Base-by-base conservation (phyloP, 164 flowering plant species). In the Chimonanthus salicifolius region DNA sequence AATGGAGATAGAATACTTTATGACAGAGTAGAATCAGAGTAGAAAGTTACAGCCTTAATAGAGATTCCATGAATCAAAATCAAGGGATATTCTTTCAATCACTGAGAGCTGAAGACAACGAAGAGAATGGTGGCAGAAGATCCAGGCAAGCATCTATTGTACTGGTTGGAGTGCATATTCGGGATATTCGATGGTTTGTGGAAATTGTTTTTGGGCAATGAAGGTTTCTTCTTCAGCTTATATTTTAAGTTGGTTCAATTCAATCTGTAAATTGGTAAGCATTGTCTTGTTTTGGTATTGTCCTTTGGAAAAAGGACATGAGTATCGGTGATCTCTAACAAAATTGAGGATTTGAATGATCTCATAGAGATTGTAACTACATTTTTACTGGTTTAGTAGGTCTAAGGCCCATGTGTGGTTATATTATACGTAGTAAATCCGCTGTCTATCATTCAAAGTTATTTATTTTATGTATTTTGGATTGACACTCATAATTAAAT, bases 111-210 rank as follows among this genome's bases (percentile, higher is more conserved):
- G 33, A 33, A 33, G 33, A 33, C 45, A 18, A 47, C 9, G 6
- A 15, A n/a, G n/a, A 68, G 47, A 60, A 10, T 33, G 72, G 73
- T 69, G 74, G 79, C 68, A 77, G 78, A 68, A 72, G 76, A 62
- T 75, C 79, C 74, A 78, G 75, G 77, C 58, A 64, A 64, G 51
- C 76, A 74, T 73, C 83, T 68, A 16, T n/a, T 75, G 49, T 68
- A 71, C 63, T 68, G 63, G 71, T 82, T 76, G 62, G 58, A 78
- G 80, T 69, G 85, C 82, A 82, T 82, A 84, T 84, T 84, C 84
- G 79, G 71, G 33, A 78, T 82, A 80, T 80, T 71, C 75, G 1
- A 67, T 58, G 15, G 4, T n/a, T 68, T 67, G 33, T 71, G 20
- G 10, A 49, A 51, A 58, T 70, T 71, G 49, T 68, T 78, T 68